phyloP scores from a whole-genome alignment of 371 early-diverging fungal species.

The Zopfochytrium polystomum region DNA sequence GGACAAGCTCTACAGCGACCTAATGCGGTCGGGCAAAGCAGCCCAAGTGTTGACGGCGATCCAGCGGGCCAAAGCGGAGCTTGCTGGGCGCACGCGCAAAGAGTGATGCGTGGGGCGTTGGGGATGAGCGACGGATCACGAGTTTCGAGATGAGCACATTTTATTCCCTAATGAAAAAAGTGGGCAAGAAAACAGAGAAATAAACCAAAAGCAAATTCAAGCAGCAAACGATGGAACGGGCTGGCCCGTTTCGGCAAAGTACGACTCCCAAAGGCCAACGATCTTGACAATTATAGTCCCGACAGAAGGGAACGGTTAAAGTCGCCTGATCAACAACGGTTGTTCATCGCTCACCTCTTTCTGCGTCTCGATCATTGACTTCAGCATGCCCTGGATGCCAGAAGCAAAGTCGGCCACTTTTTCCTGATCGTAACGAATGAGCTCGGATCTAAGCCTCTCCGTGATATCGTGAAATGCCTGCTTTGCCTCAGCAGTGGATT shows the following conservation, averaged over 20 bases:
- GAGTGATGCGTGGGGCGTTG: no score
- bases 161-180: no score
- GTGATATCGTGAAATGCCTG: constrained; percentile 74
- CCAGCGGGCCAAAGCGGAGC: neutral
- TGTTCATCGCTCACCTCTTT: constrained; percentile 57
- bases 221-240: neutral
- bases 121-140: no score
- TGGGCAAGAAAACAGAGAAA: no score
- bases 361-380: constrained; percentile 78
- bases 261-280: constrained; percentile 22
- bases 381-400: constrained; percentile 69
- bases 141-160: no score
- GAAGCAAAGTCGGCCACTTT: constrained; percentile 79
- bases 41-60: neutral
- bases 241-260: constrained; percentile 17
- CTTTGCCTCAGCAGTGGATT: constrained; percentile 51
- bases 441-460: constrained; percentile 65
- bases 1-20: neutral
- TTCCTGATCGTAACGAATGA: constrained; percentile 82
- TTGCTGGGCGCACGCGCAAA: neutral
- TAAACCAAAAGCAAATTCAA: constrained; percentile 2
- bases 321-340: neutral
- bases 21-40: neutral
- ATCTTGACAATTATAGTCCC: neutral
- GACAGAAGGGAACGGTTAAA: neutral